Percentiles rank a stretch among this genome's conserved stretches.
These are phyloP conservation scores for Thielaviopsis punctulata DNA, from an alignment of 2,329 filamentous ascomycete species.

Conservation along the genomic window DNA sequence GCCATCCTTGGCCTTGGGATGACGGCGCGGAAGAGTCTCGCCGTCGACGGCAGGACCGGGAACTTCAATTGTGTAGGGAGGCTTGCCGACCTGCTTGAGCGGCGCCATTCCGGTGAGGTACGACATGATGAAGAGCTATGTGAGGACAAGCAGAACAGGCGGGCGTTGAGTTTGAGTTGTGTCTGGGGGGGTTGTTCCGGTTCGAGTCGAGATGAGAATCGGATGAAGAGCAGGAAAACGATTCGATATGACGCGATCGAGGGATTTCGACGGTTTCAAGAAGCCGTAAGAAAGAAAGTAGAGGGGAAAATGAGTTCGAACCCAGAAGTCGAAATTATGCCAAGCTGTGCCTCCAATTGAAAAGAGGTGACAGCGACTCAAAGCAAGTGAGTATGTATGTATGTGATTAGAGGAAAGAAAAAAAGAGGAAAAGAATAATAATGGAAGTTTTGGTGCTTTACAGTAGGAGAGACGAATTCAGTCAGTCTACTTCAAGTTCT, in stretches of 20 bases:
- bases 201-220: not conserved
- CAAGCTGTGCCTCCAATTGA: not conserved
- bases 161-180: not conserved
- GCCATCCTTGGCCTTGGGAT: constrained; percentile 52
- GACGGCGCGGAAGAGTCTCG: constrained; percentile 70
- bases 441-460: too few species aligned
- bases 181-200: not conserved
- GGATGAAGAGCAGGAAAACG: too few species aligned
- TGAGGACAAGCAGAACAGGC: too few species aligned
- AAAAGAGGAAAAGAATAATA: not conserved
- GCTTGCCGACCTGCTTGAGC: constrained; percentile 44
- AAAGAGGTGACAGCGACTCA: not conserved
- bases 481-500: too few species aligned
- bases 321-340: not conserved
- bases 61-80: constrained; percentile 59
- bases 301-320: not conserved
- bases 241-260: too few species aligned
- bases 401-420: constrained; percentile 6
- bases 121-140: constrained; percentile 17
- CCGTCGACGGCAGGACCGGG: constrained; percentile 52
- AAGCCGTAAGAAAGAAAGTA: not conserved
- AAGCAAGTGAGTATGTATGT: not conserved
- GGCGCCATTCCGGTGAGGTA: constrained; percentile 31
- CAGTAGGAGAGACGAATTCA: not conserved
- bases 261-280: too few species aligned